These are phyloP conservation scores for Paecilomyces sp. DNA, from an alignment of 2,329 filamentous ascomycete genomes.

Conservation along the genomic window DNA sequence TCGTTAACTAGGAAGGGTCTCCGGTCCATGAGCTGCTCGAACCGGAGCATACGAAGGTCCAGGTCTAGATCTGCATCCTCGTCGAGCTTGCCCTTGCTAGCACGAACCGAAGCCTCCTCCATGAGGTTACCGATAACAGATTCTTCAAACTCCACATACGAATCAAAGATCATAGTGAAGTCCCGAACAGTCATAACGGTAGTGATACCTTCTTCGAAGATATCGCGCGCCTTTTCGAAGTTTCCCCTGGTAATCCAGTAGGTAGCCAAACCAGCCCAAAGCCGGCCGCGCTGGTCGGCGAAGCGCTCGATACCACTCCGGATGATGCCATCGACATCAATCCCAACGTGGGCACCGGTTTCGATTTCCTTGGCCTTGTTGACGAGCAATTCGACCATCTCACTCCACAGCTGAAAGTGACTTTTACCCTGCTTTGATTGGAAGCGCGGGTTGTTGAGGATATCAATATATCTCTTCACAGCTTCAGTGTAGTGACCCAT, in stretches of 20 bases:
- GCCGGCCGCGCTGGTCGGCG: slow-evolving; percentile 84
- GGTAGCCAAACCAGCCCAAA: slow-evolving; percentile 90
- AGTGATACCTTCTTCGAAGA: slow-evolving; percentile 93
- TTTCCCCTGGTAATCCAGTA: slow-evolving; percentile 93
- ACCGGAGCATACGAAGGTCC: slow-evolving; percentile 94
- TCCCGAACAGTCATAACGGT: slow-evolving; percentile 98
- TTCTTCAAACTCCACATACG: slow-evolving; percentile 95
- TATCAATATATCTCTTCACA: slow-evolving; percentile 80
- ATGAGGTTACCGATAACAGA: slow-evolving; percentile 87
- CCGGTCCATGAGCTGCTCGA: slow-evolving; percentile 96
- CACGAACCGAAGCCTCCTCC: slow-evolving; percentile 72
- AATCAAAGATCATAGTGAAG: slow-evolving; percentile 93
- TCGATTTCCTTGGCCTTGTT: slow-evolving; percentile 82
- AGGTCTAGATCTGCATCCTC: slow-evolving; percentile 87
- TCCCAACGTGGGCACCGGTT: slow-evolving; percentile 69
- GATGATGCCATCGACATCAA: slow-evolving; percentile 88
- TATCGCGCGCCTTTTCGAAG: slow-evolving; percentile 85
- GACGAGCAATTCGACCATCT: slow-evolving; percentile 93
- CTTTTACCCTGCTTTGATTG: slow-evolving; percentile 90
- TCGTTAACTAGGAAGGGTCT: slow-evolving; percentile 95
- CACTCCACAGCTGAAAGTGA: slow-evolving; percentile 93
- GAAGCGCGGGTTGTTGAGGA: slow-evolving; percentile 86
- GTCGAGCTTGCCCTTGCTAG: slow-evolving; percentile 70
- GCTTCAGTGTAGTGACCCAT: slow-evolving; percentile 84
- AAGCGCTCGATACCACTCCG: slow-evolving; percentile 86